Evolutionary conservation across 177 flowering plant genomes (phyloP).

Genomic region (Vitis hybrid): DNA sequence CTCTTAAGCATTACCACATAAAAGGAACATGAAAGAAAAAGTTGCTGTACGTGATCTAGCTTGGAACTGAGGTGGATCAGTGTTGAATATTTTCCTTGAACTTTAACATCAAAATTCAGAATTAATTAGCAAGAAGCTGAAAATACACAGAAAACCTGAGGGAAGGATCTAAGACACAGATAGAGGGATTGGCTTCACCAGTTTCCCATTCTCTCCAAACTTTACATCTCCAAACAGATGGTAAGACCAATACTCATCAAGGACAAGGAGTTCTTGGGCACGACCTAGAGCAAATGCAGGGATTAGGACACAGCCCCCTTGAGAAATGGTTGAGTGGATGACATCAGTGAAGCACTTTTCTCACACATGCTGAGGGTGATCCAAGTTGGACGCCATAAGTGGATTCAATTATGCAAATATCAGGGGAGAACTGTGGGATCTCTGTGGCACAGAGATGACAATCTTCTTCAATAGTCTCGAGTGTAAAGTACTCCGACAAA

Average conservation of each 20-base stretch:
- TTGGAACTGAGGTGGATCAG: too few species aligned
- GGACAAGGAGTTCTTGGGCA: slow-evolving; percentile 93
- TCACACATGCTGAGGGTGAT: slow-evolving; percentile 74
- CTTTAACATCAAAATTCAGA: too few species aligned
- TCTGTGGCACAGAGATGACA: slow-evolving; percentile 99
- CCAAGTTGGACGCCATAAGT: slow-evolving; percentile 97
- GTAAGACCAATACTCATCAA: slow-evolving; percentile 94
- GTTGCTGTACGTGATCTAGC: too few species aligned
- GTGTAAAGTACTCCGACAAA: slow-evolving; percentile 90
- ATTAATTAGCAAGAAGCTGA: too few species aligned
- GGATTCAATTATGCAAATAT: slow-evolving; percentile 91
- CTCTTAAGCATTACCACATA: too few species aligned
- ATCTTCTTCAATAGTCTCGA: slow-evolving; percentile 95
- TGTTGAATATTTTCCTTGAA: too few species aligned
- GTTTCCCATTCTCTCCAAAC: slow-evolving; percentile 68
- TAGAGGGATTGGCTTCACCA: slow-evolving; percentile 78
- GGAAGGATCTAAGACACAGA: slow-evolving; percentile 21
- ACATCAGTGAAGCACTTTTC: slow-evolving; percentile 97
- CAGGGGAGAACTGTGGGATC: slow-evolving; percentile 91
- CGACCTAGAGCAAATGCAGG: slow-evolving; percentile 98
- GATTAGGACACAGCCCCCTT: slow-evolving; percentile 93
- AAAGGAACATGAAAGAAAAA: too few species aligned
- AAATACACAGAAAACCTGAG: not conserved
- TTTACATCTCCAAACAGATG: slow-evolving; percentile 96
- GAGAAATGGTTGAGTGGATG: slow-evolving; percentile 76